Evolutionary conservation across 2,329 filamentous ascomycete species (phyloP).

Genomic region (Westerdykella ornata): DNA sequence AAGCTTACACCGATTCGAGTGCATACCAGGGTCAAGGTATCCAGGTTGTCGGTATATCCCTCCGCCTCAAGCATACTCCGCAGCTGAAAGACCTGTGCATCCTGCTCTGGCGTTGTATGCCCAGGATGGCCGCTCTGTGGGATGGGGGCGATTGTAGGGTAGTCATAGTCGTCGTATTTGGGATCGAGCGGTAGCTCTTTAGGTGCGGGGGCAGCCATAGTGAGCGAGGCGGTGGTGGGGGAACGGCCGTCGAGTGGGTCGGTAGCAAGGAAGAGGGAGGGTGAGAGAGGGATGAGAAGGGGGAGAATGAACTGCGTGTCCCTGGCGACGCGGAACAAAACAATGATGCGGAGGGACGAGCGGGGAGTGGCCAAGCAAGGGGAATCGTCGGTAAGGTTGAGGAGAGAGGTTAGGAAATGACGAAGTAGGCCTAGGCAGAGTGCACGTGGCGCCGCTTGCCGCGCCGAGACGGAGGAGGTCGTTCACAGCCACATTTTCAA

Average conservation of each 20-base stretch:
- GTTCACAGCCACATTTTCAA: too few species aligned
- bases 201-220: constrained; percentile 26
- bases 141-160: constrained; percentile 68
- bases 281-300: background rate
- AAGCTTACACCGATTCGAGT: background rate
- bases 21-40: constrained; percentile 82
- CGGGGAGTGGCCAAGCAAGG: background rate
- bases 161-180: constrained; percentile 97
- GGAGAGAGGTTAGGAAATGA: constrained; percentile 19
- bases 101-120: constrained; percentile 76
- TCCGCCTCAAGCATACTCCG: constrained; percentile 75
- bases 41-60: constrained; percentile 76
- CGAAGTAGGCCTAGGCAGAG: constrained; percentile 16
- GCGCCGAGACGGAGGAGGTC: background rate
- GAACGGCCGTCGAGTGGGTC: too few species aligned
- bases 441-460: constrained; percentile 19
- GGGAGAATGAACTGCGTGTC: background rate
- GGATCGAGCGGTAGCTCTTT: constrained; percentile 55
- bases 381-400: constrained; percentile 5
- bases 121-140: constrained; percentile 74
- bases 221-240: constrained; percentile 5
- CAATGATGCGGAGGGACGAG: background rate
- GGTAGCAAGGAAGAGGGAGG: background rate
- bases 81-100: constrained; percentile 83
- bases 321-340: background rate